Percentiles rank a stretch among this genome's conserved stretches.
Evolutionary conservation across 108 stramenopile genomes (phyloP).

Genomic region (Cyclostephanos invisitatus): DNA sequence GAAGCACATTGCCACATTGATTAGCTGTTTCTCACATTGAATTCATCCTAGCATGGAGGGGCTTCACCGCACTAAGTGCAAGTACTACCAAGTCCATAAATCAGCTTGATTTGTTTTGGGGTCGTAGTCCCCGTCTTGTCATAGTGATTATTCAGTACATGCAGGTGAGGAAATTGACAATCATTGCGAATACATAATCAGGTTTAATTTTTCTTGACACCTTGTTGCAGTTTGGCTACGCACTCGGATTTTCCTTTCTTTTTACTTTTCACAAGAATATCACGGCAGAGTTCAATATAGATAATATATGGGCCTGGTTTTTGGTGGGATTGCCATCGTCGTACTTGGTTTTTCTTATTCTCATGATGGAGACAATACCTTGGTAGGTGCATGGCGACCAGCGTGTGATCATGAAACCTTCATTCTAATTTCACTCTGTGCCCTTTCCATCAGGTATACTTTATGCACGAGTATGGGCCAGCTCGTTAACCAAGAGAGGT

Average conservation of each 20-base stretch:
- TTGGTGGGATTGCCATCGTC: constrained; percentile 45
- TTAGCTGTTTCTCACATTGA: not conserved
- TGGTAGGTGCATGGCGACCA: constrained; percentile 30
- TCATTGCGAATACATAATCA: not conserved
- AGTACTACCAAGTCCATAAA: constrained; percentile 21
- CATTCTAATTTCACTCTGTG: not conserved
- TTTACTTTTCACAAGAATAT: constrained; percentile 58
- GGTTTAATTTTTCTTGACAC: not conserved
- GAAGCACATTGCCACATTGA: not conserved
- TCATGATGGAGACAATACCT: constrained; percentile 65
- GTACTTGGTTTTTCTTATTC: constrained; percentile 60
- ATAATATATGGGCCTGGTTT: not conserved
- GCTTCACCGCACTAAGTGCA: constrained; percentile 14
- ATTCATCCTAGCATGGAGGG: constrained; percentile 14
- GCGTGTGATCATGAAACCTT: not conserved
- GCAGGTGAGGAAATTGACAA: constrained; percentile 9
- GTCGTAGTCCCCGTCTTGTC: constrained; percentile 65
- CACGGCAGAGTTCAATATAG: not conserved
- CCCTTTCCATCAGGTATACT: constrained; percentile 57
- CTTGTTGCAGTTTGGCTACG: constrained; percentile 79
- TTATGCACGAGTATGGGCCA: constrained; percentile 85
- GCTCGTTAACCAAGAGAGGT: constrained; percentile 62
- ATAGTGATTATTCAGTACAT: constrained; percentile 76
- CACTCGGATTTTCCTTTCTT: constrained; percentile 72
- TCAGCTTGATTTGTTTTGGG: constrained; percentile 80